Conservation (phyloP, 108 stramenopile species). For the Cylindrotheca closterium region DNA sequence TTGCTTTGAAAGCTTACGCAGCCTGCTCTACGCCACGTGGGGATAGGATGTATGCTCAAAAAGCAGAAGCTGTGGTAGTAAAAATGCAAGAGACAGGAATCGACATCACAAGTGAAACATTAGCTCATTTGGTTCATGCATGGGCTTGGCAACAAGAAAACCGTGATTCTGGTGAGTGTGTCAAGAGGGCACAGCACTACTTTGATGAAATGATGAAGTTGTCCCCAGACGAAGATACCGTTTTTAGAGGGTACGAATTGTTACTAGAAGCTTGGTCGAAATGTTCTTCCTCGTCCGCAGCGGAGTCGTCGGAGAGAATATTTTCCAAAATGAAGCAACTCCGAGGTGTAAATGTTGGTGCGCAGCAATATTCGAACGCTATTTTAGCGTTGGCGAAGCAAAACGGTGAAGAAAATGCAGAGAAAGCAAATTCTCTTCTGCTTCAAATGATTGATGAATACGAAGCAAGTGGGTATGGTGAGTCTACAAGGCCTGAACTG, state of each 20-base stretch:
- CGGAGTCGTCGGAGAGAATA: conserved; percentile 24
- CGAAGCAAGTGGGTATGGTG: conserved; percentile 16
- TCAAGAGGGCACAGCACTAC: conserved; percentile 24
- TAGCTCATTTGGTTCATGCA: conserved; percentile 35
- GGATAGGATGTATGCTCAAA: conserved; percentile 40
- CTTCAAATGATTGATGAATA: conserved; percentile 24
- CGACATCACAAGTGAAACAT: conserved; percentile 17
- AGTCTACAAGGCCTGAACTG: conserved; percentile 24
- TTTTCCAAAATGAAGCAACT: conserved; percentile 28
- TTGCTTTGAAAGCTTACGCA: conserved; percentile 45
- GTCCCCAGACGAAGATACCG: conserved; percentile 18
- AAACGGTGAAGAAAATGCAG: conserved; percentile 7
- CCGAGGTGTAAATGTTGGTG: conserved; percentile 7
- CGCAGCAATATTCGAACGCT: conserved; percentile 38
- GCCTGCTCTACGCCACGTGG: conserved; percentile 50
- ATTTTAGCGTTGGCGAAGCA: conserved; percentile 46
- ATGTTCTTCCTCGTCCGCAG: conserved; percentile 16
- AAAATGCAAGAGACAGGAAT: conserved; percentile 21
- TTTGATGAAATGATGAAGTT: conserved; percentile 21
- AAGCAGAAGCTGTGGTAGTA: conserved; percentile 36
- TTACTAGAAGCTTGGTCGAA: conserved; percentile 51
- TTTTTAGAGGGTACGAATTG: conserved; percentile 32
- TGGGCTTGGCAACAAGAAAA: conserved; percentile 57
- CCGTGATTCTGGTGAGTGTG: conserved; percentile 27
- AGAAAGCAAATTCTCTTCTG: conserved; percentile 25